phyloP scores from a whole-genome alignment of 768 basidiomycete genomes.

The Cyathus striatus region DNA sequence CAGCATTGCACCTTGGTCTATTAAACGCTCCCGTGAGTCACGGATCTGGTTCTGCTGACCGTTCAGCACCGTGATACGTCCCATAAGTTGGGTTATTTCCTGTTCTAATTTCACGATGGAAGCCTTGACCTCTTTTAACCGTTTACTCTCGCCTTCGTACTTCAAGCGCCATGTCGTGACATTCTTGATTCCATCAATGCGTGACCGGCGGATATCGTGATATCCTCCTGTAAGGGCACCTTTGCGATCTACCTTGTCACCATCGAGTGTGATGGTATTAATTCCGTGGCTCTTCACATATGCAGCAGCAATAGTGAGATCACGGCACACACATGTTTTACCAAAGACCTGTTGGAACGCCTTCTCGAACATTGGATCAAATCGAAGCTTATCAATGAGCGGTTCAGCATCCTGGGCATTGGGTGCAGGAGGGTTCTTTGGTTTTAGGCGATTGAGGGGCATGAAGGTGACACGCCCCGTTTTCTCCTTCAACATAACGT shows the following conservation, averaged over 20 bases:
- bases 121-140: conserved; percentile 69
- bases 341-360: conserved; percentile 98
- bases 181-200: conserved; percentile 81
- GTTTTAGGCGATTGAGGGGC: conserved; percentile 92
- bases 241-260: conserved; percentile 96
- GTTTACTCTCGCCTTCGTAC: conserved; percentile 57
- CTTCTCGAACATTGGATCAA: conserved; percentile 61
- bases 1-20: conserved; percentile 55
- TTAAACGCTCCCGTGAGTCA: conserved; percentile 60
- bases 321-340: conserved; percentile 92
- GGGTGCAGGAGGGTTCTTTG: conserved; percentile 59
- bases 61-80: conserved; percentile 64
- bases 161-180: conserved; percentile 74
- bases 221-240: conserved; percentile 95
- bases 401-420: conserved; percentile 77
- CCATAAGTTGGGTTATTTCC: conserved; percentile 72
- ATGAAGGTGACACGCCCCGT: conserved; percentile 96
- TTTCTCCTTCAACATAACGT: conserved; percentile 90
- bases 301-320: conserved; percentile 86
- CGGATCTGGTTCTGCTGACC: conserved; percentile 69
- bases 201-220: conserved; percentile 85
- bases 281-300: conserved; percentile 94
- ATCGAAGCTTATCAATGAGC: conserved; percentile 78
- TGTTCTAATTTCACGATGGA: conserved; percentile 74
- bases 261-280: conserved; percentile 96